Base-by-base conservation (phyloP, 768 basidiomycete species). In the Lepiota brunneoincarnata region DNA sequence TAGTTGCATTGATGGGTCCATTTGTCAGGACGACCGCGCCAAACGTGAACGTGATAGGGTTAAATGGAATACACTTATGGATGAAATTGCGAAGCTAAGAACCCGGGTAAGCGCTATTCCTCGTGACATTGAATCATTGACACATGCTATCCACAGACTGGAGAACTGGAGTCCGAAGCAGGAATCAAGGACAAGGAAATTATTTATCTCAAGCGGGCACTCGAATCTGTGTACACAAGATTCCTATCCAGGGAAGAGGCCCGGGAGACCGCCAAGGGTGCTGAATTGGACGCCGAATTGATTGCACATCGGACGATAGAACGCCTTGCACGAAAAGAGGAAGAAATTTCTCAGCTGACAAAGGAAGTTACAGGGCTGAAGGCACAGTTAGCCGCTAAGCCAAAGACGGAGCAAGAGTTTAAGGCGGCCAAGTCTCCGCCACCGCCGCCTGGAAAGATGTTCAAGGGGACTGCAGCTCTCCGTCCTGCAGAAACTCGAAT, bases 161-260 rank as follows among this genome's bases (percentile, higher is more conserved):
- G 67, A 2, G 83, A 86, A 40, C 67, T 83, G 45, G 84, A 84
- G 40, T 67, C 61, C 3, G 59, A 68, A 2, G 41, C 82, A 2
- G 67, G 67, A 3, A 69, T 72, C 50, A 88, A 85, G 62, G 82
- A 87, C 58, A 93, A 91, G 63, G 89, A 93, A 52, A 76, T 87
- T 31, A 59, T 78, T 0, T 90, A 87, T 61, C 77, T 94, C 36
- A 91, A 92, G 63, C 85, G 87, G 12, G 89, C 91, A n/a, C 73
- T 97, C 35, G 91, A 93, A 67, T 87, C 89, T 6, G 87, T 95
- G 4, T 91, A 91, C 67, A 85, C 85, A 10, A 79, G 89, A n/a
- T 87, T 94, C 65, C 75, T 79, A 4, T 74, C 80, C 4, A 69
- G 80, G 40, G 80, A 82, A 61, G 82, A 86, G 61, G 63, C 63